Base-by-base conservation (phyloP, 305 asterid genomes). In the Rubia tinctorum region DNA sequence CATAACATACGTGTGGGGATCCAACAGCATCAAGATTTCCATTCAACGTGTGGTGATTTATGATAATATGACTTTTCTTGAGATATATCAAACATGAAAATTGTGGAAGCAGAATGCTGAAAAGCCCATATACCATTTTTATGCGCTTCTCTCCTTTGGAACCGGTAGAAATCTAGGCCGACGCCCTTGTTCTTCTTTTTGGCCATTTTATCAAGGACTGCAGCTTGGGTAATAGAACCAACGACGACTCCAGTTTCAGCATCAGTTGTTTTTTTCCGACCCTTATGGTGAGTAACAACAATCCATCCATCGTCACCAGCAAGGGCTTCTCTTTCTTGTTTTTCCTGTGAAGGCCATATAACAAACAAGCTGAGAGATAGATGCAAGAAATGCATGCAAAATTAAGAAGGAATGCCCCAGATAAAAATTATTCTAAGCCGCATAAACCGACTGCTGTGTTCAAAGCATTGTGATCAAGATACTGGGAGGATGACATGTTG, bases 231-330 rank as follows among this genome's bases (percentile, higher is more conserved):
- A 73, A 92, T 96, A 79, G 98, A 89, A 68, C 98, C 98, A 22
- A 95, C 98, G 45, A 88, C 86, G 43, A 84, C 76, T 81, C 99
- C 99, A 80, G 85, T 86, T 78, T 90, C 98, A 60, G 87, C 81
- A 37, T 92, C 99, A 9, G 92, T 85, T 1, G 94, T 92, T 90
- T 90, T 95, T 77, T 95, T 95, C 85, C 98, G 85, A 66, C 99
- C 97, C 83, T 86, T 95, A 18, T 95, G 96, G 71, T 95, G 98
- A 75, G 86, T 90, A 56, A 92, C 99, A 64, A 95, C 97, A 2
- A 96, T 89, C 97, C 98, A 95, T 71, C 99, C 99, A 78, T 88
- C 98, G 75, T 89, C 98, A 60, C 90, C 98, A 74, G 88, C 92
- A 77, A 79, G 87, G 68, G 92, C 91, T 85, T 89, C 95, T 79